phyloP scores from a whole-genome alignment of 2,329 filamentous ascomycete genomes.

The Alternaria solani region DNA sequence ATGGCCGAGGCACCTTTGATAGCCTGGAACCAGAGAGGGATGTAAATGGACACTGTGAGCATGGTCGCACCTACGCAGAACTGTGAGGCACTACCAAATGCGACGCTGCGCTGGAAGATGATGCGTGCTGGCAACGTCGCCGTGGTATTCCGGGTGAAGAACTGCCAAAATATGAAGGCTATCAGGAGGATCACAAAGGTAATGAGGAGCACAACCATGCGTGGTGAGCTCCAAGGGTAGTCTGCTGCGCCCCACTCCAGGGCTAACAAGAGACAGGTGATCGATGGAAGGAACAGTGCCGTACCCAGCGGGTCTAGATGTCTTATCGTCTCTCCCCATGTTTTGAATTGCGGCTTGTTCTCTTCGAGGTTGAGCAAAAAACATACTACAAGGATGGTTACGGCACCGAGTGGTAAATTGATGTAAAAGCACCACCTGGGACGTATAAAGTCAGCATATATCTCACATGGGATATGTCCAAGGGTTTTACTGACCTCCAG shows the following conservation, averaged over 20 bases:
- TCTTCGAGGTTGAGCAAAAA: constrained; percentile 46
- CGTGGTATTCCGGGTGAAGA: constrained; percentile 48
- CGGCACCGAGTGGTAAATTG: constrained; percentile 61
- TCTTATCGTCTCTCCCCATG: constrained; percentile 42
- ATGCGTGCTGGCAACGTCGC: constrained; percentile 56
- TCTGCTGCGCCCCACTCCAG: constrained; percentile 59
- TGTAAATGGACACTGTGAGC: constrained; percentile 51
- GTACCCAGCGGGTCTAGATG: constrained; percentile 56
- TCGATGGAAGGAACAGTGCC: constrained; percentile 52
- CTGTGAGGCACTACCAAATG: constrained; percentile 50
- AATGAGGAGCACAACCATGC: constrained; percentile 54
- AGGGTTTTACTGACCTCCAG: constrained; percentile 37
- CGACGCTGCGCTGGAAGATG: constrained; percentile 53
- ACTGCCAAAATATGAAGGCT: constrained; percentile 51
- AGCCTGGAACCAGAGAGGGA: constrained; percentile 58
- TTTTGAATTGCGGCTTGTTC: constrained; percentile 37
- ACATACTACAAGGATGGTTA: constrained; percentile 49
- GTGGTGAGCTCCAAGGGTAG: constrained; percentile 53
- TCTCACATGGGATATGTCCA: not conserved
- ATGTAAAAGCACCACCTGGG: constrained; percentile 57
- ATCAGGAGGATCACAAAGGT: constrained; percentile 51
- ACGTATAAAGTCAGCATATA: not conserved
- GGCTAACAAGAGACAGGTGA: constrained; percentile 57
- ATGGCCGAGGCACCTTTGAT: constrained; percentile 55
- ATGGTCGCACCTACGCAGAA: constrained; percentile 53